A percentile compares a stretch with the other conserved stretches of the same genome.
phyloP scores from a whole-genome alignment of 2,329 filamentous ascomycete genomes.

The Cercospora zeina region DNA sequence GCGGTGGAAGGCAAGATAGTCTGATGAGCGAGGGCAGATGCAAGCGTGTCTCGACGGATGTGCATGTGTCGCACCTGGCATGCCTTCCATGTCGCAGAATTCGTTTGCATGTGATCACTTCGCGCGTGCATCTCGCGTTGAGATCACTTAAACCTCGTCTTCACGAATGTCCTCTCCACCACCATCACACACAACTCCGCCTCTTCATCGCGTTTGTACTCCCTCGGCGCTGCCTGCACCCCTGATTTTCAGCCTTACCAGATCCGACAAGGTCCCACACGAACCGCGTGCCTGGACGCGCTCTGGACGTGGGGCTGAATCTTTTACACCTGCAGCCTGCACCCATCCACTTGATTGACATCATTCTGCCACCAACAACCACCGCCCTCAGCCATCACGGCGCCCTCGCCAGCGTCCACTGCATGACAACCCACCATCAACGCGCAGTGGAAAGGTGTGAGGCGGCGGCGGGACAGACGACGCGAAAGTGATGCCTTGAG shows the following conservation, averaged over 20 bases:
- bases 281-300: constrained; percentile 14
- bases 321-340: constrained; percentile 11
- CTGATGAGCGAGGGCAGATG: neutral
- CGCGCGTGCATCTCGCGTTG: constrained; percentile 4
- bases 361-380: neutral
- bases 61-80: constrained; percentile 5
- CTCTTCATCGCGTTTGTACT: neutral
- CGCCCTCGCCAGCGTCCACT: neutral
- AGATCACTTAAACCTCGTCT: neutral
- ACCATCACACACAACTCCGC: neutral
- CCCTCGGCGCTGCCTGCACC: neutral
- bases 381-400: neutral
- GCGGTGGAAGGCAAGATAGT: constrained; percentile 66
- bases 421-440: neutral
- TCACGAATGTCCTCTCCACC: neutral
- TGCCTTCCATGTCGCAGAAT: neutral
- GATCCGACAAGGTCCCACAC: constrained; percentile 9
- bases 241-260: constrained; percentile 8
- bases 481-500: constrained; percentile 4
- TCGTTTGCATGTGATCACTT: constrained; percentile 6
- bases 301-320: constrained; percentile 14
- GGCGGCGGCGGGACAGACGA: constrained; percentile 1
- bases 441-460: neutral
- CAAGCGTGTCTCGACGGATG: neutral
- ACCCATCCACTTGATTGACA: constrained; percentile 7